Evolutionary conservation across 371 early-diverging fungal species (phyloP).

Genomic region (Syncephalastrum sp.): DNA sequence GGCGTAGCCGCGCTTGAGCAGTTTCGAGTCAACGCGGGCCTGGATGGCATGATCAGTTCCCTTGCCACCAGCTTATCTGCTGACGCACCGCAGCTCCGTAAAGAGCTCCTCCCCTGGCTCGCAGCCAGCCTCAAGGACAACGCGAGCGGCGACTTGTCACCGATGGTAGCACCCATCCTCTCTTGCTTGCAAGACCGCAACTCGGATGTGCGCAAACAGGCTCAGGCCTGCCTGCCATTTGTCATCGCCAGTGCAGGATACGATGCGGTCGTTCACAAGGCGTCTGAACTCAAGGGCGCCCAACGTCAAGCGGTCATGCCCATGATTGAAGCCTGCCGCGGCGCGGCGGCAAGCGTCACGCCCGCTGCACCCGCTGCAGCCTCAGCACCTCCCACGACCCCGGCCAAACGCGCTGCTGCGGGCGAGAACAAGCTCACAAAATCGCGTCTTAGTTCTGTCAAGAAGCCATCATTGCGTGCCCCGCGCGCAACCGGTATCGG

Average conservation of each 20-base stretch:
- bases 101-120: constrained; percentile 83
- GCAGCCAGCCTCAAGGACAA: constrained; percentile 48
- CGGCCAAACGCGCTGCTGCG: constrained; percentile 18
- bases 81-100: constrained; percentile 80
- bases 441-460: constrained; percentile 5
- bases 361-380: constrained; percentile 10
- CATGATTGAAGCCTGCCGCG: constrained; percentile 65
- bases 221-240: constrained; percentile 66
- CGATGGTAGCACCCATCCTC: constrained; percentile 69
- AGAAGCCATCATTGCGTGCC: constrained; percentile 10
- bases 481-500: constrained; percentile 10
- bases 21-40: constrained; percentile 60
- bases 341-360: constrained; percentile 25
- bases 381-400: constrained; percentile 8
- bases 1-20: constrained; percentile 74
- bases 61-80: constrained; percentile 67
- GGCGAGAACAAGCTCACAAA: constrained; percentile 6
- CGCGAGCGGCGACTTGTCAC: constrained; percentile 54
- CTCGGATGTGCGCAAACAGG: constrained; percentile 86
- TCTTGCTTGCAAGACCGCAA: constrained; percentile 86
- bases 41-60: constrained; percentile 69
- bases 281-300: constrained; percentile 67
- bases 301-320: constrained; percentile 68
- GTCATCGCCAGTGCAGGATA: constrained; percentile 64
- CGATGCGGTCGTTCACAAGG: constrained; percentile 57